Base-by-base conservation (phyloP, 208 protist species). In the Crithidia expoeki region DNA sequence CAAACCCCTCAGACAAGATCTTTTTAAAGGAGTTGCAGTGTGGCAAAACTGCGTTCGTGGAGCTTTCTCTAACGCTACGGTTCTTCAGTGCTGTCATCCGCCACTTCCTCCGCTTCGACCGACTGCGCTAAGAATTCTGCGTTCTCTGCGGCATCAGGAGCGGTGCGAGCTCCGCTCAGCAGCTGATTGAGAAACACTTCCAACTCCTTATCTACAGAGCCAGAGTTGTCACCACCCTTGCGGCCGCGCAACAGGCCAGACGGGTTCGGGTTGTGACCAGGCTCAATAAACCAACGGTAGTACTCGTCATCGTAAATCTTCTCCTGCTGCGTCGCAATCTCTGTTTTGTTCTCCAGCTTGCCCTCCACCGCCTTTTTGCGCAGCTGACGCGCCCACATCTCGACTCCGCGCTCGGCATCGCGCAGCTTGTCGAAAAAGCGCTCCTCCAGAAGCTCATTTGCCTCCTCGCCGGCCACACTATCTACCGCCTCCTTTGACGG, bases 221-320 rank as follows among this genome's bases (percentile, higher is more conserved):
- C 50, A 12, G 61, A 58, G 61, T n/a, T 65, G 19, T 40, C 51
- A 2, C 68, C 68, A 14, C 32, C 58, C 62, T 79, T 79, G 40
- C 79, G 75, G 7, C 84, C 80, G 14, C 77, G 71, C 17, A 85
- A 76, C 33, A 96, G 78, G 21, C 92, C 92, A 21, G 84, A 94
- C 14, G 90, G 92, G 66, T 97, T 97, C 55, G 92, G 92, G 70
- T 97, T 80, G 53, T 86, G 83, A 4, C 92, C 92, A 21, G 92
- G 92, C 62, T 92, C 79, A 72, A 97, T 97, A 55, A 97, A 97
- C 92, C 92, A 97, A 65, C 90, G 92, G 76, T 97, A 97, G 80
- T 97, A 97, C 74, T 97, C 84, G 55, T 97, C 92, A 61, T 97
- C 92, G 79, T 94, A 95, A 55, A 97, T 93, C 86, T 97, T 97